Evolutionary conservation across 2,329 filamentous ascomycete species (phyloP), one percentile per base, ranked within the genome.

Genomic region (Alternaria longipes): DNA sequence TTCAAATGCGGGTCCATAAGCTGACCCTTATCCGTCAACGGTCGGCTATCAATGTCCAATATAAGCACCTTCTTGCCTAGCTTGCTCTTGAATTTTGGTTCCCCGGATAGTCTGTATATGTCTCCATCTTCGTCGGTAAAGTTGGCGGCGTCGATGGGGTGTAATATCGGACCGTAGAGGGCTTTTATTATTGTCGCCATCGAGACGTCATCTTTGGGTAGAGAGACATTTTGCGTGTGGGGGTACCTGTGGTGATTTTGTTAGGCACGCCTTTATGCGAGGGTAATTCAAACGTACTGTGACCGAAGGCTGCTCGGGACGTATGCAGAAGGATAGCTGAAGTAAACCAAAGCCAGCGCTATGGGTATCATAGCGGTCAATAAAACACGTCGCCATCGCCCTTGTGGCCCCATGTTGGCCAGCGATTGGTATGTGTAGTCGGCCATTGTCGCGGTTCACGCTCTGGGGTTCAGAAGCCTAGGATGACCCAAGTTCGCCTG

Each of bases 61-160:
- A 79, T 76, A 42, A 78, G 69, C 42, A 79, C 74, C 51, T 69
- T 74, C 68, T 78, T 79, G 8, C 77, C 77, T 42, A 79, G 67
- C 59, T 73, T 74, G 62, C 75, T 49, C 38, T 68, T 78, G 66
- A 76, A 78, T 24, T 68, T 71, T 4, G 76, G 74, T 55, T 72
- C 64, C 45, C 71, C 71, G 30, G 67, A 60, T 42, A 78, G 71
- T 51, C 63, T 66, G 63, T 76, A 74, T n/a, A 72, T 52, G 36
- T 74, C 71, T 47, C 77, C 76, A 40, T 79, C 77, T 46, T 78
- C 75, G 62, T 78, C 76, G 56, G 75, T 78, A 64, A 79, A 79
- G 60, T 77, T 78, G 8, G 68, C 62, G 9, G 75, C 75, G 47
- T 72, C 71, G 53, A 79, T 65, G 5, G 75, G 75, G 56, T 78